Conservation (phyloP, 1,284 basidiomycete species). For the Microbotryum intermedium region DNA sequence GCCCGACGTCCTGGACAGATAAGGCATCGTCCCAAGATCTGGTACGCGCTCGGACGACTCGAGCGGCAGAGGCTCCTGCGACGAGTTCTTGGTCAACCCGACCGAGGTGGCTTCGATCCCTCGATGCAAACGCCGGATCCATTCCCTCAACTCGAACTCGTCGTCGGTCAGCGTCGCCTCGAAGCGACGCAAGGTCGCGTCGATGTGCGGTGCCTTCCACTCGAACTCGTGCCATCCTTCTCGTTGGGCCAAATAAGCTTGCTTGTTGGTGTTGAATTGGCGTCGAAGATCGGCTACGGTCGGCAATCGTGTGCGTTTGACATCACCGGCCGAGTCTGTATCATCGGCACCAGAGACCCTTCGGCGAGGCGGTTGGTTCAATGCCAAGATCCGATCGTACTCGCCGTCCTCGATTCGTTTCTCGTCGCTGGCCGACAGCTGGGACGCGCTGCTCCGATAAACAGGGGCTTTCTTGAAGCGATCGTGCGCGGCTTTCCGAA, state of each 20-base stretch:
- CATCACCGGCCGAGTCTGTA: too few relatives aligned
- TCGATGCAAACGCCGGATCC: slow-evolving; percentile 11
- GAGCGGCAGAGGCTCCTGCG: neutral
- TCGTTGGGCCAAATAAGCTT: slow-evolving; percentile 4
- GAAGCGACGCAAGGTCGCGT: slow-evolving; percentile 1
- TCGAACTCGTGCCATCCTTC: slow-evolving; percentile 8
- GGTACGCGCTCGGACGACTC: neutral
- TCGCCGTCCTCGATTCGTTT: too few relatives aligned
- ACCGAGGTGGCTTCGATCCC: neutral
- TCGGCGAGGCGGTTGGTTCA: too few relatives aligned
- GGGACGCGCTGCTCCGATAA: too few relatives aligned
- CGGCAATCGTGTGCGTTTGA: too few relatives aligned
- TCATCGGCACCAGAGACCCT: too few relatives aligned
- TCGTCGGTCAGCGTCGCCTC: slow-evolving; percentile 3
- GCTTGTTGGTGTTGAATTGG: slow-evolving; percentile 2
- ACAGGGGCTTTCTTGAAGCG: too few relatives aligned
- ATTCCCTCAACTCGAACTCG: slow-evolving; percentile 5
- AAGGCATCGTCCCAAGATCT: neutral
- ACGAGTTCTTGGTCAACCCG: slow-evolving; percentile 1
- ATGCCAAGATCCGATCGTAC: too few relatives aligned
- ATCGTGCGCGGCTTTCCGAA: too few relatives aligned
- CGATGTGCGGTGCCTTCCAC: slow-evolving; percentile 12
- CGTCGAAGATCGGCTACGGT: too few relatives aligned
- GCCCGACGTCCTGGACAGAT: neutral
- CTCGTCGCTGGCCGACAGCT: too few relatives aligned